Base-by-base conservation (phyloP, 1,284 basidiomycete genomes). In the Caloboletus firmus region DNA sequence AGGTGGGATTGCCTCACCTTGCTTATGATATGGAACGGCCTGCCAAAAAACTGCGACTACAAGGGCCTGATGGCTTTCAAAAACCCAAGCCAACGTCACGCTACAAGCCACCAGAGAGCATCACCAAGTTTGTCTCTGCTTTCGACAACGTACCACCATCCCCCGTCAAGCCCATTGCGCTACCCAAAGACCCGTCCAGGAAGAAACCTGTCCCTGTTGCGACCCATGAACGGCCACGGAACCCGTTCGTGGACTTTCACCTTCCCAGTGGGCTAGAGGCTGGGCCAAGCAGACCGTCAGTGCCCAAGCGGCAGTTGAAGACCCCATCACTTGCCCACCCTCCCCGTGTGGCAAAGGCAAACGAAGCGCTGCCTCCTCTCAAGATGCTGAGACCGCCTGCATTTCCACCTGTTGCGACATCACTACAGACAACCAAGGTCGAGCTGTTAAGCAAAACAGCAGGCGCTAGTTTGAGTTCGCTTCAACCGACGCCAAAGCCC, bases 61-160 rank as follows among this genome's bases (percentile, higher is more conserved):
- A 59, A 24, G 67, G 67, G 5, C 70, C 67, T 0, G 70, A 72
- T 12, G 67, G 67, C 26, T 69, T 69, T 34, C 58, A 59, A 17
- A 71, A 59, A 49, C 30, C 67, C 40, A 69, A 63, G 39, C 36
- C 60, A 2, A 46, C 51, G 5, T 47, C 62, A 47, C 59, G 45
- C 32, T 68, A 69, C 53, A 70, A 65, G 35, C 68, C 64, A n/a
- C 63, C 67, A 13, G 59, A 64, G 36, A 63, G 66, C 35, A 57
- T 67, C 58, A 68, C 62, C 47, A 67, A 57, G 35, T 71, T 72
- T 18, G 55, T 70, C 36, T 69, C 68, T 4, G 47, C 67, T 7
- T 72, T 72, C 24, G 64, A 56, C 42, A 9, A 35, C 9, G 20
- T 4, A 26, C 46, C 51, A 9, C 32, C 51, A 15, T 55, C 48